Conservation (phyloP, 306 rosid species). For the Inga laurina region DNA sequence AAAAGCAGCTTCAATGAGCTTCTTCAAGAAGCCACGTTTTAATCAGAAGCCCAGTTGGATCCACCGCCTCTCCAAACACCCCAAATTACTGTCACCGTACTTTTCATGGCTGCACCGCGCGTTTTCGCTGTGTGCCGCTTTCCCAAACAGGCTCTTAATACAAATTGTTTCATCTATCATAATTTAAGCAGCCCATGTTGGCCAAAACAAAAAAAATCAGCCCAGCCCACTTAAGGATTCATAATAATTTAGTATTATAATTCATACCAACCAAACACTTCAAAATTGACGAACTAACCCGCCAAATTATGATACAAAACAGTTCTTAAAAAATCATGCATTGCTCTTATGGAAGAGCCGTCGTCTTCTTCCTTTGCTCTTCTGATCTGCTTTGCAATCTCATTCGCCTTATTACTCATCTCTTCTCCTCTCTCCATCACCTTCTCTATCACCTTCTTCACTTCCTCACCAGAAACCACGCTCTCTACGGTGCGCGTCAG, state of each 20-base stretch:
- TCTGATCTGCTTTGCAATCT: conserved; percentile 42
- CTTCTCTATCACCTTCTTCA: conserved; percentile 53
- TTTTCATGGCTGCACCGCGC: too few species aligned
- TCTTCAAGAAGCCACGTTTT: too few species aligned
- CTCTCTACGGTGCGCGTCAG: conserved; percentile 49
- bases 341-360: conserved; percentile 46
- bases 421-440: conserved; percentile 56
- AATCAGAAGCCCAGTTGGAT: too few species aligned
- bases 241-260: too few species aligned
- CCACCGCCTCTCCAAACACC: too few species aligned
- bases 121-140: too few species aligned
- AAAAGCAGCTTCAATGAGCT: too few species aligned
- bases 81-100: too few species aligned
- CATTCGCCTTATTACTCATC: conserved; percentile 50
- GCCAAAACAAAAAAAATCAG: too few species aligned
- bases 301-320: conserved; percentile 17
- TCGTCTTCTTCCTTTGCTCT: conserved; percentile 37
- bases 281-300: background rate
- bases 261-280: background rate
- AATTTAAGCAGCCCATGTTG: background rate
- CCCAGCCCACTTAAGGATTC: too few species aligned
- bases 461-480: conserved; percentile 37
- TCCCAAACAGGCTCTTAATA: too few species aligned
- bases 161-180: background rate
- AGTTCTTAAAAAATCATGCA: conserved; percentile 45